These are phyloP conservation scores for Dryas integrifolia DNA, from an alignment of 331 rosid genomes.

Conservation along the genomic window DNA sequence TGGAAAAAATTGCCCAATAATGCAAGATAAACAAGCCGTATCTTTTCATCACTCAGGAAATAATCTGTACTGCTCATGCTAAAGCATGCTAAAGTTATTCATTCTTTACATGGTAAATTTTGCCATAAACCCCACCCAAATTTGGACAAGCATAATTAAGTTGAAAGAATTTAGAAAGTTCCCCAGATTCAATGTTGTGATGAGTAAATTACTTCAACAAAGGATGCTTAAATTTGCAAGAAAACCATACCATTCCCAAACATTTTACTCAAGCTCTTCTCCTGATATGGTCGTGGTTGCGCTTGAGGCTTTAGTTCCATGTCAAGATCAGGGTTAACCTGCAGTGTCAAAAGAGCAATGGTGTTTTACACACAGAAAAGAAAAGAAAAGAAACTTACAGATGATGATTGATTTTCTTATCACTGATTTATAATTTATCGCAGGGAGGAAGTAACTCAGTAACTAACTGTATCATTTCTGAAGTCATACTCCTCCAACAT, in stretches of 20 bases:
- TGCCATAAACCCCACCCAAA: not conserved
- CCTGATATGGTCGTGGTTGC: slow-evolving; percentile 96
- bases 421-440: not conserved
- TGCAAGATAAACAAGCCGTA: not conserved
- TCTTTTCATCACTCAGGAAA: not conserved
- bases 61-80: not conserved
- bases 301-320: slow-evolving; percentile 97
- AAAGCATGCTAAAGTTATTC: not conserved
- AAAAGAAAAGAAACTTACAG: slow-evolving; percentile 14
- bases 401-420: not conserved
- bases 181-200: slow-evolving; percentile 2
- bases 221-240: slow-evolving; percentile 18
- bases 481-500: slow-evolving; percentile 99
- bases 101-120: not conserved
- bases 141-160: not conserved
- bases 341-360: slow-evolving; percentile 26
- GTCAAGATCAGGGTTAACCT: slow-evolving; percentile 94
- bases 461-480: slow-evolving; percentile 89
- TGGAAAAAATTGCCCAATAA: not conserved
- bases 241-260: slow-evolving; percentile 76
- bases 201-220: slow-evolving; percentile 13
- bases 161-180: slow-evolving; percentile 4
- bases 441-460: slow-evolving; percentile 15
- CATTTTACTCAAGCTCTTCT: slow-evolving; percentile 97
- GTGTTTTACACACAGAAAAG: not conserved